phyloP scores from a whole-genome alignment of 306 rosid species.

The Glycyrrhiza uralensis region DNA sequence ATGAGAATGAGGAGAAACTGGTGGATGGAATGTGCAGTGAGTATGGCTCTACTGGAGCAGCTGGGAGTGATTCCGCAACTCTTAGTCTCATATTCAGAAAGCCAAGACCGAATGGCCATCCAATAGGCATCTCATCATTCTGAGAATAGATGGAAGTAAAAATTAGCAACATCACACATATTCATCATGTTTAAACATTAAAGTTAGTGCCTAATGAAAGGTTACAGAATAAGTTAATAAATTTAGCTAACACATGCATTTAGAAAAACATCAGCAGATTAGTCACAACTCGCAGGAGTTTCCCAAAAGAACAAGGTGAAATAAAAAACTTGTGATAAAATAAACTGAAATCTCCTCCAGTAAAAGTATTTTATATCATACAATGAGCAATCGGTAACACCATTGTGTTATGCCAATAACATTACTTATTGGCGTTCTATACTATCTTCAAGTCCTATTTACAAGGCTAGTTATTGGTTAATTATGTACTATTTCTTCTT shows the following conservation, averaged over 20 bases:
- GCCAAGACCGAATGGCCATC: conserved; percentile 93
- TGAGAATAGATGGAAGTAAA: conserved; percentile 23
- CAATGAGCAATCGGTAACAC: no score
- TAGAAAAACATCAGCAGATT: background rate
- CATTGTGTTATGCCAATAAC: no score
- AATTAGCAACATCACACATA: background rate
- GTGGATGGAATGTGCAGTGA: conserved; percentile 43
- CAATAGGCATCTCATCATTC: conserved; percentile 54
- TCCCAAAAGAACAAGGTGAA: no score
- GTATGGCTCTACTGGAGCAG: conserved; percentile 28
- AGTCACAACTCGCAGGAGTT: no score
- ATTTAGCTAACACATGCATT: background rate
- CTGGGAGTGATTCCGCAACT: conserved; percentile 41
- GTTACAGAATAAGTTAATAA: background rate
- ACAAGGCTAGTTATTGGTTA: background rate
- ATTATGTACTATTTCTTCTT: background rate
- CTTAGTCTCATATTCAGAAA: conserved; percentile 49
- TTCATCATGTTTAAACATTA: background rate
- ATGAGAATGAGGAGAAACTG: conserved; percentile 76
- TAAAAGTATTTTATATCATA: no score
- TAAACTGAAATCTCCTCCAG: no score
- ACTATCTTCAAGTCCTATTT: background rate
- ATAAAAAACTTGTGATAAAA: background rate
- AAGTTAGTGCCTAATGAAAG: background rate
- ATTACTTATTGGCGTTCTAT: no score